Conservation (phyloP, 129 eudicot species). For the Chrysanthemum lavandulifolium region DNA sequence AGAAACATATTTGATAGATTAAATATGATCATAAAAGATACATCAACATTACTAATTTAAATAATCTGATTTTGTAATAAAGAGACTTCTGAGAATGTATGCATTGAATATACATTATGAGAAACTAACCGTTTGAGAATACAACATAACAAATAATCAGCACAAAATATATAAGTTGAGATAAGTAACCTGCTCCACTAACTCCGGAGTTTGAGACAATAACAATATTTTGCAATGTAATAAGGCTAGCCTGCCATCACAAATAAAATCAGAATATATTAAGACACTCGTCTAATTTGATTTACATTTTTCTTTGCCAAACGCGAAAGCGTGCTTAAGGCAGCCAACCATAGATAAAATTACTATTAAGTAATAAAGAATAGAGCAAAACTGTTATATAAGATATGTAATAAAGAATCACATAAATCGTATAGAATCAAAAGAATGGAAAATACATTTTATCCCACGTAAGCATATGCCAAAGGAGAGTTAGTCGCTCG, state of each 20-base stretch:
- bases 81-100: background rate
- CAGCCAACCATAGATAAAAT: no score
- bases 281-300: no score
- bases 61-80: background rate
- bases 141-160: background rate
- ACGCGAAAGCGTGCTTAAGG: background rate
- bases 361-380: no score
- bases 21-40: no score
- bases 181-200: slow-evolving; percentile 87
- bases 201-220: slow-evolving; percentile 97
- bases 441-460: no score
- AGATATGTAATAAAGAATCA: no score
- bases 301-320: background rate
- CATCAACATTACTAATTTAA: background rate
- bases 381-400: no score
- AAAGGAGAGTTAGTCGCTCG: no score
- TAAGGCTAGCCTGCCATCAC: slow-evolving; percentile 67
- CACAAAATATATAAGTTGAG: slow-evolving; percentile 4
- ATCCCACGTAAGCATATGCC: no score
- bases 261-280: slow-evolving; percentile 14
- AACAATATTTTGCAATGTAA: slow-evolving; percentile 58
- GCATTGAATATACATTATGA: background rate
- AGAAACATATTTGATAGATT: no score
- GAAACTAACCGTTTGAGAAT: background rate
- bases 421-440: no score